A percentile compares a stretch with the other conserved stretches of the same genome.
These are phyloP conservation scores for Toxicodendron radicans DNA, from an alignment of 345 rosid genomes.

Conservation along the genomic window DNA sequence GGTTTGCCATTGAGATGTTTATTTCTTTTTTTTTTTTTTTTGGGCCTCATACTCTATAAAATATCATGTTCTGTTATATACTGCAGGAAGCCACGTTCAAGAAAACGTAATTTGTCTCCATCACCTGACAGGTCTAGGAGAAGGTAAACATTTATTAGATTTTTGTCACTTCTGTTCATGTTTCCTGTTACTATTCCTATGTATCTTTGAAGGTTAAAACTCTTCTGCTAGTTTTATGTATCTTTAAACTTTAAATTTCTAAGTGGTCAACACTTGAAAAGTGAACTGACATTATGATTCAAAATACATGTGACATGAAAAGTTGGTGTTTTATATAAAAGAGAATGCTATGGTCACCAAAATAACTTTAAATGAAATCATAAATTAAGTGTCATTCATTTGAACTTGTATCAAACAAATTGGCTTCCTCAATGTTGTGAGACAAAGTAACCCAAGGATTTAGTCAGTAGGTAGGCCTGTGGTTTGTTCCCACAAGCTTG, in stretches of 20 bases:
- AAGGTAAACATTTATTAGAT: constrained; percentile 56
- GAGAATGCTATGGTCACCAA: background rate
- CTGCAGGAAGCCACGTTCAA: constrained; percentile 63
- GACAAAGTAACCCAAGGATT: background rate
- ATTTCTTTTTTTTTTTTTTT: constrained; percentile 18
- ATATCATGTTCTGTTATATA: constrained; percentile 26
- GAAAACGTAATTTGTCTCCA: constrained; percentile 62
- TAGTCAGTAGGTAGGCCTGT: background rate
- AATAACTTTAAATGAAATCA: constrained; percentile 3
- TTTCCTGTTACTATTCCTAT: constrained; percentile 10
- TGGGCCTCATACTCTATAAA: constrained; percentile 5
- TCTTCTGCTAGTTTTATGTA: background rate
- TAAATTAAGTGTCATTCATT: background rate
- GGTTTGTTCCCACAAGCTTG: background rate
- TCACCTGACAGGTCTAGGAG: constrained; percentile 80
- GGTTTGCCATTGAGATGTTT: constrained; percentile 41
- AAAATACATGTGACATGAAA: background rate
- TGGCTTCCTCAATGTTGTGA: background rate
- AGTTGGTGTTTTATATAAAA: background rate
- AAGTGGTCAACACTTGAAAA: constrained; percentile 7
- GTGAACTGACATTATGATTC: constrained; percentile 1
- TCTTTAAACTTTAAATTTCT: background rate
- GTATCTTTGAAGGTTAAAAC: background rate
- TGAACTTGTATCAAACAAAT: background rate
- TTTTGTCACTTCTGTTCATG: constrained; percentile 13